Evolutionary conservation across 2,329 filamentous ascomycete genomes (phyloP).

Genomic region (Monosporascus sp.): DNA sequence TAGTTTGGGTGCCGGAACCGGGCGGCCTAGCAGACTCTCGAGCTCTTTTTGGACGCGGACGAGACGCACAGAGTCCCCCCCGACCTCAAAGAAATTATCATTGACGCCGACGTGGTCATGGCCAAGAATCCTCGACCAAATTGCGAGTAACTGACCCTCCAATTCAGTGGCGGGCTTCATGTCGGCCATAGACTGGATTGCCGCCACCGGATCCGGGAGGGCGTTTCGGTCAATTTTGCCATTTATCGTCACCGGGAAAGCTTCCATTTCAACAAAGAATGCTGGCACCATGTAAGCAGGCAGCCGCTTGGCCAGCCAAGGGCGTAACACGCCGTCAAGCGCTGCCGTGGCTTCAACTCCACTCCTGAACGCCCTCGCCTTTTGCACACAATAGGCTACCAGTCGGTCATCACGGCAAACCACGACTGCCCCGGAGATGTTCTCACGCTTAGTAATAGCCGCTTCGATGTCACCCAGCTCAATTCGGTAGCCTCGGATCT

Average conservation of each 20-base stretch:
- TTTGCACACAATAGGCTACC: slow-evolving; percentile 23
- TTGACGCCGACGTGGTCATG: slow-evolving; percentile 16
- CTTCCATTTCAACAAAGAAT: slow-evolving; percentile 21
- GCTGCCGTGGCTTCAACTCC: background rate
- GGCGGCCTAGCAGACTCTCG: slow-evolving; percentile 15
- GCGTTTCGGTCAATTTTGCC: slow-evolving; percentile 23
- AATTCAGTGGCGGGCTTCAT: slow-evolving; percentile 10
- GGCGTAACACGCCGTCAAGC: slow-evolving; percentile 12
- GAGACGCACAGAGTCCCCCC: slow-evolving; percentile 21
- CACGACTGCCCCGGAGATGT: slow-evolving; percentile 20
- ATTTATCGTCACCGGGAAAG: slow-evolving; percentile 19
- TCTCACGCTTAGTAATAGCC: slow-evolving; percentile 12
- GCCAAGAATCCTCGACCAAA: slow-evolving; percentile 21
- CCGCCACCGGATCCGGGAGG: slow-evolving; percentile 15
- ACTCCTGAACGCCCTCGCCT: background rate
- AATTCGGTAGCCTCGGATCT: slow-evolving; percentile 24
- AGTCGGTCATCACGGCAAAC: slow-evolving; percentile 20
- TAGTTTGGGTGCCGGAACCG: slow-evolving; percentile 16
- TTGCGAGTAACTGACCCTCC: slow-evolving; percentile 14
- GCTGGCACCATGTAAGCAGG: slow-evolving; percentile 23
- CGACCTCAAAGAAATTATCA: slow-evolving; percentile 25
- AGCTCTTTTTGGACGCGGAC: slow-evolving; percentile 21
- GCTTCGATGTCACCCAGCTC: slow-evolving; percentile 26
- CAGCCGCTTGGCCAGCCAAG: slow-evolving; percentile 18
- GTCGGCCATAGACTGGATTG: background rate